Percentiles rank a stretch among this genome's conserved stretches.
phyloP scores from a whole-genome alignment of 352 stramenopile genomes.

The Globisporangium alternatum region DNA sequence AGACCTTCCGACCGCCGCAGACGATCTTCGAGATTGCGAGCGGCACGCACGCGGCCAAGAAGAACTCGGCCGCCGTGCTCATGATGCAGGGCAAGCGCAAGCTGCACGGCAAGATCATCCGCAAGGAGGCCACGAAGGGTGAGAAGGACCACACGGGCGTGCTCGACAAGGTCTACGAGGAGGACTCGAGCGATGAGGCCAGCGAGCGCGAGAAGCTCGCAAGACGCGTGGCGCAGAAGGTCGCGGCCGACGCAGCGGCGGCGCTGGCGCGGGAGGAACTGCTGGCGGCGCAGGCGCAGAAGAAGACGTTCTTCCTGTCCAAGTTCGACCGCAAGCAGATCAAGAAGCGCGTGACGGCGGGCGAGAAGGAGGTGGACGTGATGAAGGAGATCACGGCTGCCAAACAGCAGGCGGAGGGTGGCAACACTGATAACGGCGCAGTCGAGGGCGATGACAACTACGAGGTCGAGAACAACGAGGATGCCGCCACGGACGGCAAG shows the following conservation, averaged over 20 bases:
- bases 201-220: conserved; percentile 25
- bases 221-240: conserved; percentile 10
- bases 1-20: conserved; percentile 92
- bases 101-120: conserved; percentile 84
- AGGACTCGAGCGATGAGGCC: conserved; percentile 24
- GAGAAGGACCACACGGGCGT: conserved; percentile 24
- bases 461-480: conserved; percentile 22
- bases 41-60: conserved; percentile 74
- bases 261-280: conserved; percentile 7
- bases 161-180: conserved; percentile 38
- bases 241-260: conserved; percentile 7
- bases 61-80: conserved; percentile 63
- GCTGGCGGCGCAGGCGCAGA: conserved; percentile 24
- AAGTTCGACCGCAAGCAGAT: conserved; percentile 94
- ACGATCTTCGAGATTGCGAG: conserved; percentile 96
- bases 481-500: conserved; percentile 23
- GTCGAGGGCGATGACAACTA: conserved; percentile 2
- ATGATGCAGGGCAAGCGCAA: conserved; percentile 90
- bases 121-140: conserved; percentile 61
- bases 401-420: conserved; percentile 32
- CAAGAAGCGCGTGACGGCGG: conserved; percentile 86
- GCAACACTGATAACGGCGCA: conserved; percentile 2
- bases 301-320: conserved; percentile 88
- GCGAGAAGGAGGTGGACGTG: conserved; percentile 73
- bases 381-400: conserved; percentile 52